Evolutionary conservation across 495 filamentous ascomycete species (phyloP).

Genomic region (Xylaria intraflava): DNA sequence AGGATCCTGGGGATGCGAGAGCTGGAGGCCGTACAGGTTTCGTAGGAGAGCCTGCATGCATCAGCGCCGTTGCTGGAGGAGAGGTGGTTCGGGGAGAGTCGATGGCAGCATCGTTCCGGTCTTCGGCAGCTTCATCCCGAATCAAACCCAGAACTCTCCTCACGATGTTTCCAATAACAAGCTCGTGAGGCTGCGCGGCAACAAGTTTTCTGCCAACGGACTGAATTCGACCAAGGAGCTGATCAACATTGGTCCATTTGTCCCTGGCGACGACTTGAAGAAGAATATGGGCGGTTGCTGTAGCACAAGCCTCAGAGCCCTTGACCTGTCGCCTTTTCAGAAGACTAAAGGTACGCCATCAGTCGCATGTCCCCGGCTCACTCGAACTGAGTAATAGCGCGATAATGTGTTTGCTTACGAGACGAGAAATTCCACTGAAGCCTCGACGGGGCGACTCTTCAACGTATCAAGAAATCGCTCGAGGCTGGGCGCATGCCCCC

Average conservation of each 20-base stretch:
- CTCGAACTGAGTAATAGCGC: too few species aligned
- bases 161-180: constrained; percentile 90
- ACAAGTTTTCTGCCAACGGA: constrained; percentile 66
- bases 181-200: constrained; percentile 77
- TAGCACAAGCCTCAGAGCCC: constrained; percentile 78
- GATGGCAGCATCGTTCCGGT: constrained; percentile 59
- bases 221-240: constrained; percentile 71
- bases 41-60: constrained; percentile 17
- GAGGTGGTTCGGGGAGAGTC: constrained; percentile 33
- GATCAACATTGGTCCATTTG: constrained; percentile 62
- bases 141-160: constrained; percentile 84
- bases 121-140: constrained; percentile 81
- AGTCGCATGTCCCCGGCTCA: background rate
- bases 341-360: constrained; percentile 46
- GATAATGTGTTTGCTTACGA: constrained; percentile 48
- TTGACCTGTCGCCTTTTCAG: constrained; percentile 85
- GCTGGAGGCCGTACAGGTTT: constrained; percentile 48
- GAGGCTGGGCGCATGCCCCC: constrained; percentile 58
- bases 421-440: constrained; percentile 72
- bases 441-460: constrained; percentile 61
- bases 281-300: constrained; percentile 82
- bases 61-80: constrained; percentile 14
- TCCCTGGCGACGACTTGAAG: constrained; percentile 71
- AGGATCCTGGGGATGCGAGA: constrained; percentile 46
- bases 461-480: constrained; percentile 71